phyloP scores from a whole-genome alignment of 192 early-diverging fungal genomes.

The Nowakowskiella sp. region DNA sequence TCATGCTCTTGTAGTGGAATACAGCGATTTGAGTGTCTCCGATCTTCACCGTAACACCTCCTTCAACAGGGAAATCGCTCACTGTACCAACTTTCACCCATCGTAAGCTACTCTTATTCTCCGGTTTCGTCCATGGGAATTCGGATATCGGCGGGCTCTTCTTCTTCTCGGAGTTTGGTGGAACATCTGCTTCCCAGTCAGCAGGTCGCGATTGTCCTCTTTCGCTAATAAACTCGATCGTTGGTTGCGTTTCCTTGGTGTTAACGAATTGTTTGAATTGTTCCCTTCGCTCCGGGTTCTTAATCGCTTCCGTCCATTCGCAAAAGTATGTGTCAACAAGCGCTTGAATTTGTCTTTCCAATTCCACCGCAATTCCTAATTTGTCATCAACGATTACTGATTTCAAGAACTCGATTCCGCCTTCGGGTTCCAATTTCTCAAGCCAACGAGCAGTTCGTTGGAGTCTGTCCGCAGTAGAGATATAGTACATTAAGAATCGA shows the following conservation, averaged over 20 bases:
- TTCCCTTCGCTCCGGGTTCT: slow-evolving; percentile 42
- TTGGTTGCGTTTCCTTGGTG: slow-evolving; percentile 30
- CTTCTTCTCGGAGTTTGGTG: slow-evolving; percentile 9
- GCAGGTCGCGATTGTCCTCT: slow-evolving; percentile 57
- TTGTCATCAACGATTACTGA: slow-evolving; percentile 54
- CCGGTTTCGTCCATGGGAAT: slow-evolving; percentile 9
- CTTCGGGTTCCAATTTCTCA: slow-evolving; percentile 52
- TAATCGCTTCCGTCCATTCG: slow-evolving; percentile 60
- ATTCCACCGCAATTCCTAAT: slow-evolving; percentile 53
- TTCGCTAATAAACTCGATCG: slow-evolving; percentile 52
- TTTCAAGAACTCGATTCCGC: slow-evolving; percentile 57
- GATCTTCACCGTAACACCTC: slow-evolving; percentile 43
- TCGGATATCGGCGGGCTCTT: not conserved
- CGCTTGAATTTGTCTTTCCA: slow-evolving; percentile 59
- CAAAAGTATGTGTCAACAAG: slow-evolving; percentile 50
- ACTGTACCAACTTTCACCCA: slow-evolving; percentile 32
- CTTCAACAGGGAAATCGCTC: slow-evolving; percentile 34
- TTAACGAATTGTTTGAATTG: slow-evolving; percentile 60
- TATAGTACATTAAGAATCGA: slow-evolving; percentile 65
- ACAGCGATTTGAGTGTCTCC: slow-evolving; percentile 61
- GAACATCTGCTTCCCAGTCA: slow-evolving; percentile 42
- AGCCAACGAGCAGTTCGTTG: slow-evolving; percentile 60
- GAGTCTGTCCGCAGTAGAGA: slow-evolving; percentile 54
- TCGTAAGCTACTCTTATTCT: slow-evolving; percentile 12
- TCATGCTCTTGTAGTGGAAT: slow-evolving; percentile 32